These are phyloP conservation scores for Colletotrichum limetticola DNA, from an alignment of 2,329 filamentous ascomycete genomes.

Conservation along the genomic window DNA sequence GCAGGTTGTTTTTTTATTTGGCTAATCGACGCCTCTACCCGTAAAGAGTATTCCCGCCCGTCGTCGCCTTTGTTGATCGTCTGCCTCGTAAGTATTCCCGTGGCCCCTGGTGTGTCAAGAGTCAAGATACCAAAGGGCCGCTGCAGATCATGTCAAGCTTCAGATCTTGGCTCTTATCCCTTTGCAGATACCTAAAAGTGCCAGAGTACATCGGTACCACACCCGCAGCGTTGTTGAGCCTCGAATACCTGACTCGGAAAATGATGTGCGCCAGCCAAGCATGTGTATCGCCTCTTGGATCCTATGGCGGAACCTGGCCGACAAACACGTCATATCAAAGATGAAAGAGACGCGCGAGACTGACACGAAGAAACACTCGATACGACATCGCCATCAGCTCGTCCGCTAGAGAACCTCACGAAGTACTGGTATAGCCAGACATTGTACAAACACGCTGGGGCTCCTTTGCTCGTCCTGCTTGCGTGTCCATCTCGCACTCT, in stretches of 20 bases:
- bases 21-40: background rate
- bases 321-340: slow-evolving; percentile 7
- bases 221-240: slow-evolving; percentile 18
- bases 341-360: background rate
- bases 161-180: slow-evolving; percentile 17
- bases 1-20: background rate
- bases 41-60: background rate
- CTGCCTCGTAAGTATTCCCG: background rate
- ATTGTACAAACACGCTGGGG: background rate
- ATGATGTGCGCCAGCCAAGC: slow-evolving; percentile 10
- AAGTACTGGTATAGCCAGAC: background rate
- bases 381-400: background rate
- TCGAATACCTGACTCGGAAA: slow-evolving; percentile 27
- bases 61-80: background rate
- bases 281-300: background rate
- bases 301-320: slow-evolving; percentile 16
- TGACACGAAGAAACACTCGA: background rate
- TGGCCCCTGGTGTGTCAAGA: background rate
- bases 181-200: background rate
- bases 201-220: slow-evolving; percentile 3
- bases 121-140: background rate
- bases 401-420: too few species aligned
- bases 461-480: background rate
- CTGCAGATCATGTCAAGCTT: slow-evolving; percentile 25
- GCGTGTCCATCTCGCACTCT: background rate